Base-by-base conservation (phyloP, 805 yeast genomes). In the Yamadazyma ubonensis region DNA sequence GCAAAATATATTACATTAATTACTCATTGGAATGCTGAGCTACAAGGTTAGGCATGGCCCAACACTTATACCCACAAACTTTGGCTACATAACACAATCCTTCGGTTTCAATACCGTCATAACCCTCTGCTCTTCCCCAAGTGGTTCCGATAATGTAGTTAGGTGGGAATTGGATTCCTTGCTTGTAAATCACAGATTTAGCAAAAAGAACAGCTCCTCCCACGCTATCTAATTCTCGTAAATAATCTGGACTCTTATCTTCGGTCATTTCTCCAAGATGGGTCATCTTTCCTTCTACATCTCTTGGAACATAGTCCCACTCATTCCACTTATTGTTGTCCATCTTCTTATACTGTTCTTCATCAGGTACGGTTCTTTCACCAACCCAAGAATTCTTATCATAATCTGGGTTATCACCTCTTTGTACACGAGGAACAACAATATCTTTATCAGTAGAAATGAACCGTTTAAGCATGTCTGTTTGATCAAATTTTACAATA, bases 21-120 rank as follows among this genome's bases (percentile, higher is more conserved):
- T 17, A 29, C 10, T 33, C 11, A 2, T 32, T 29, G 4, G 43
- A 46, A 49, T 74, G 79, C 33, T 52, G 54, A 0, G 72, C 78
- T 4, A 70, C 59, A 30, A 68, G 33, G 43, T 73, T 71, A 6
- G 79, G 79, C 65, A 70, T 60, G 2, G 72, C 79, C 68, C 70
- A 71, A 50, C 80, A 75, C 15, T 53, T 42, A 46, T 70, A 75
- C 1, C 76, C 77, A 27, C 72, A 53, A 0, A 59, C 49, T 42
- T 58, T 65, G 1, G 78, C 78, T 35, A 63, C 54, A 43, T 72
- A 75, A 41, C 80, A 75, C 10, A 75, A 36, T 1, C 80, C 79
- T 52, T 75, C 79, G 3, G 79, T 73, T 50, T 75, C 79, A 25
- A 74, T 71, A 3, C 79, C 79, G 51, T 75, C 79, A 42, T 63